Base-by-base conservation (phyloP, 108 stramenopile genomes). In the Conticribra weissflogii region DNA sequence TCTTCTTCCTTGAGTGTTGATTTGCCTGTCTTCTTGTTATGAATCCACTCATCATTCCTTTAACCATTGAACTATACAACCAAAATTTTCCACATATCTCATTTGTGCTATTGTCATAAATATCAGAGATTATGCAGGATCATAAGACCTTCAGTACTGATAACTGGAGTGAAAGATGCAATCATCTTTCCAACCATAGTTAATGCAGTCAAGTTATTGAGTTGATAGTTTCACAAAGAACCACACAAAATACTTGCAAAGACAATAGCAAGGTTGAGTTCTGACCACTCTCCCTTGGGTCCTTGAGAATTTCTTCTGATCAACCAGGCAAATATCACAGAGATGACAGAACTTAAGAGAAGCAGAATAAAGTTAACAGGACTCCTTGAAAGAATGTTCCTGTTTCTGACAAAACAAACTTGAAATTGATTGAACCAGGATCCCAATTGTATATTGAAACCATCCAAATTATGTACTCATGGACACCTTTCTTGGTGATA, bases 181-280 rank as follows among this genome's bases (percentile, higher is more conserved):
- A 72, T 21, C 29, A 83, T 45, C 7, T 83, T 78, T 17, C 34
- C 50, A n/a, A 86, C 31, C 12, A 81, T 70, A 1, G 72, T 1
- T 49, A 72, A 62, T 21, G 67, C 68, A 0, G 75, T 71, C 30
- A 71, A 41, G 74, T 44, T 19, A 51, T 47, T 15, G 66, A 64
- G 15, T 48, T 24, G 36, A 59, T 17, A 5, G 72, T 81, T 0
- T 80, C 85, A 32, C 80, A 83, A 18, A 78, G 1, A 19, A 77
- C 82, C 1, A 66, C 85, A 87, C 9, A 79, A 45, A 8, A 82
- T 22, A 0, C 71, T 65, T 1, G 53, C 81, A 50, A 84, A 84
- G 12, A 84, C 59, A 5, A 59, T 30, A 0, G 28, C 77, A 59
- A 80, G 75, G 31, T 62, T 72, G 27, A 84, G 66, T 2, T 49